Evolutionary conservation across 768 basidiomycete genomes (phyloP), one percentile per base, ranked within the genome.

Genomic region (Cytidiella melzeri): DNA sequence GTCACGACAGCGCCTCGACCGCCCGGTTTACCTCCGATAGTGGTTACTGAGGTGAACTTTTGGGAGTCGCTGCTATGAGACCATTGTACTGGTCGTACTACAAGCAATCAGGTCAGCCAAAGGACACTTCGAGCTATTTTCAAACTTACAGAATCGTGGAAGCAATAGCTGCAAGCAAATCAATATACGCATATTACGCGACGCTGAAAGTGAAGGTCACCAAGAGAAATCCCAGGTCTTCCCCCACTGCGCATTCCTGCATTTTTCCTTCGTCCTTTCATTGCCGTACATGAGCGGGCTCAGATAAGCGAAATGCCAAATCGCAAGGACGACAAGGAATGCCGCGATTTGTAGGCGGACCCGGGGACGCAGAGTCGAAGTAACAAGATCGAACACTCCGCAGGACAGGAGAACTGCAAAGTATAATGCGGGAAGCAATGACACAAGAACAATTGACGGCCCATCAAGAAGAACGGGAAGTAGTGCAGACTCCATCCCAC

Each of bases 361-460:
- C 30, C 80, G 74, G 0, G 92, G 90, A 26, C 84, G 76, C 6
- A 98, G 67, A 1, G 77, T 75, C 24, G 88, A 84, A 1, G 94
- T 96, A 30, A 82, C 66, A 41, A 93, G 76, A 66, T 99, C 96
- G 59, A 98, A 97, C 2, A 86, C 74, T 3, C 73, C 73, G 46
- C 85, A 85, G 23, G 76, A 75, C 20, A 92, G 72, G 11, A 99
- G 77, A 56, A 92, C 81, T n/a, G 87, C 83, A 57, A 89, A 94
- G 62, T 92, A 95, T n/a, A 99, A 73, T 0, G 94, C 92, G 95
- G 96, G 70, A 98, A 87, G 65, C 98, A 98, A 70, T 98, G 96
- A 63, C 98, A 95, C 20, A 99, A 69, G 79, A 99, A 99, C 41
- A 98, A 83, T 61, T 99, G 96, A 19, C 96, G 92, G 38, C 78